These are phyloP conservation scores for Lentinula sp. DNA, from an alignment of 768 basidiomycete genomes.

Conservation along the genomic window DNA sequence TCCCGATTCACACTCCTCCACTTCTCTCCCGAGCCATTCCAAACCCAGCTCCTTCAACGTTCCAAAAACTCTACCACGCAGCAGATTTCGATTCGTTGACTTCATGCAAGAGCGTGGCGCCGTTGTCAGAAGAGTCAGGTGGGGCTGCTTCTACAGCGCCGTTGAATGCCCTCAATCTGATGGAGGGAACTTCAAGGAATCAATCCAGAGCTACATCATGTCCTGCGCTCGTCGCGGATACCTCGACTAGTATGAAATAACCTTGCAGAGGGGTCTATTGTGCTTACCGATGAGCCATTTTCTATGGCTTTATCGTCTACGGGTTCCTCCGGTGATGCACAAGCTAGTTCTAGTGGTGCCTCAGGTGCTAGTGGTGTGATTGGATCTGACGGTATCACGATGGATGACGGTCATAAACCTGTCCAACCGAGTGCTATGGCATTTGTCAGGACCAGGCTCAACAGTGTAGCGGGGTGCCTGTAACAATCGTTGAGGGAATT, in stretches of 20 bases:
- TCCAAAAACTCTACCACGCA: constrained; percentile 81
- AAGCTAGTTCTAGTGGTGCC: neutral
- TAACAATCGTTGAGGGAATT: constrained; percentile 63
- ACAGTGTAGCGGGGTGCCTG: constrained; percentile 67
- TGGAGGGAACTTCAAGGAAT: constrained; percentile 12
- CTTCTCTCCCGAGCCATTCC: constrained; percentile 79
- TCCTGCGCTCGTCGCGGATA: constrained; percentile 85
- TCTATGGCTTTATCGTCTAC: neutral
- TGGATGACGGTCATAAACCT: constrained; percentile 6
- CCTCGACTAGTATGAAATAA: constrained; percentile 75
- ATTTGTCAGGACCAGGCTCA: constrained; percentile 72
- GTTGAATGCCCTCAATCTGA: constrained; percentile 41
- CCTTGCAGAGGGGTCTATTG: constrained; percentile 79
- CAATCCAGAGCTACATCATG: constrained; percentile 90
- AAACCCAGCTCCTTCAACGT: constrained; percentile 63
- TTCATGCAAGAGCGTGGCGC: constrained; percentile 72
- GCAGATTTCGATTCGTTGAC: constrained; percentile 86
- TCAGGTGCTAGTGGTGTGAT: no score
- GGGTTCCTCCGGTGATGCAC: constrained; percentile 13
- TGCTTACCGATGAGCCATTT: constrained; percentile 64
- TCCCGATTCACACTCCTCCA: constrained; percentile 84
- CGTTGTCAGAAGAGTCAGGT: constrained; percentile 60
- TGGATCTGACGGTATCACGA: no score
- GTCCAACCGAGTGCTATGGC: constrained; percentile 71
- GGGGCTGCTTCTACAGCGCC: constrained; percentile 28